These are phyloP conservation scores for Kwoniella sp. DNA, from an alignment of 768 basidiomycete species.

Conservation along the genomic window DNA sequence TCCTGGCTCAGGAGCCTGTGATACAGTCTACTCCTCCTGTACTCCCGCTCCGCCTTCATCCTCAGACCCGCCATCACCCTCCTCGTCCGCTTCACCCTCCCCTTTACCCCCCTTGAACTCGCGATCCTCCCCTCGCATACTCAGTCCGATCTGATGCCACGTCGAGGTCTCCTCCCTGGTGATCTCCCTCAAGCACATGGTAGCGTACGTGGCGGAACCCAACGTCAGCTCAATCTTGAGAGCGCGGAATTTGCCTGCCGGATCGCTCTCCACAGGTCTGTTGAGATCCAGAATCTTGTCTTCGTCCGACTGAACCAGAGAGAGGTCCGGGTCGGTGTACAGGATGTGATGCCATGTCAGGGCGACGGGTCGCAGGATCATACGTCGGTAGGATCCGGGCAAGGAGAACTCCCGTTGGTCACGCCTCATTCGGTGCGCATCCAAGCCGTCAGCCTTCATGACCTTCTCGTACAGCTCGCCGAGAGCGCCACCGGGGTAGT, in stretches of 20 bases:
- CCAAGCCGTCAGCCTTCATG: slow-evolving; percentile 76
- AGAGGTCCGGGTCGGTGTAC: slow-evolving; percentile 89
- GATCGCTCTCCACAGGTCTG: slow-evolving; percentile 57
- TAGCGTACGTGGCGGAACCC: slow-evolving; percentile 90
- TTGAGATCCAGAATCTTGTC: slow-evolving; percentile 75
- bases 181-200: slow-evolving; percentile 72
- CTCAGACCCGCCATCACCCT: neutral
- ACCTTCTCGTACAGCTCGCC: slow-evolving; percentile 81
- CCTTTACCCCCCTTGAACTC: slow-evolving; percentile 25
- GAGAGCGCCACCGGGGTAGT: slow-evolving; percentile 81
- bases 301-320: slow-evolving; percentile 91
- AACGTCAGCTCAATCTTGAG: slow-evolving; percentile 79
- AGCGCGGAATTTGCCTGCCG: slow-evolving; percentile 78
- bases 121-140: slow-evolving; percentile 43
- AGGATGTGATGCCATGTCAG: slow-evolving; percentile 74
- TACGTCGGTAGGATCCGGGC: slow-evolving; percentile 86
- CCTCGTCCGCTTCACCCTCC: slow-evolving; percentile 4
- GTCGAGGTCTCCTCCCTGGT: slow-evolving; percentile 47
- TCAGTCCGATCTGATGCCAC: slow-evolving; percentile 46
- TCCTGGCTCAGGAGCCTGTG: too few relatives aligned
- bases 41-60: too few relatives aligned
- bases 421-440: slow-evolving; percentile 74
- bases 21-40: too few relatives aligned
- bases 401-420: slow-evolving; percentile 94
- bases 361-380: slow-evolving; percentile 76